Percentiles rank a stretch among this genome's conserved stretches.
These are phyloP conservation scores for Fusarium pseudonygamai DNA, from an alignment of 2,329 filamentous ascomycete species.

Conservation along the genomic window DNA sequence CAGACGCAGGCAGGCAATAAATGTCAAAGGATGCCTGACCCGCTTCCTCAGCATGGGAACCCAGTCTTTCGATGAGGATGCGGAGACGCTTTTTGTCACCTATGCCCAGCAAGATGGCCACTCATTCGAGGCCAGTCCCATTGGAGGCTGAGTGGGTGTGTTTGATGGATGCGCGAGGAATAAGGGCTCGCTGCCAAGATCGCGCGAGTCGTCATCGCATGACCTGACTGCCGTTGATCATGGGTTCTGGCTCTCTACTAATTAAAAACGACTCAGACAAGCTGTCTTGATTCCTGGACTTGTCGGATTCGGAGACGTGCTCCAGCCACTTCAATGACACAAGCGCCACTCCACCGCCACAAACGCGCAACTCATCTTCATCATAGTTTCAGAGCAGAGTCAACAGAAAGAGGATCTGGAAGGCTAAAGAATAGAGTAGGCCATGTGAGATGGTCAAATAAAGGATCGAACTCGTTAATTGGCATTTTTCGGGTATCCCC, in stretches of 20 bases:
- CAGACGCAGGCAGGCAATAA: not conserved
- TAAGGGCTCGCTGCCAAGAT: conserved; percentile 5
- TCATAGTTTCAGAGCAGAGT: not conserved
- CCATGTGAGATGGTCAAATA: not conserved
- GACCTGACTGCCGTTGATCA: conserved; percentile 15
- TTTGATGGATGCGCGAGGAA: not conserved
- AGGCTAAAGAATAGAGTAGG: not conserved
- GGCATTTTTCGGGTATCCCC: not conserved
- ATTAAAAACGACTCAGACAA: not conserved
- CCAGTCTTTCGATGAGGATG: not conserved
- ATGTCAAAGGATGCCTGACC: conserved; percentile 11
- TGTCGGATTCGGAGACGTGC: conserved; percentile 20
- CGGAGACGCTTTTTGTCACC: not conserved
- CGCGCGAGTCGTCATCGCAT: conserved; percentile 22
- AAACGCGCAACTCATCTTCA: conserved; percentile 21
- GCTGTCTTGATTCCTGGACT: not conserved
- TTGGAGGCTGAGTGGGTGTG: conserved; percentile 14
- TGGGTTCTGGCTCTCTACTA: conserved; percentile 7
- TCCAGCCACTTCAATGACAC: conserved; percentile 24
- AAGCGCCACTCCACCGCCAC: conserved; percentile 35
- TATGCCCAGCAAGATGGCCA: conserved; percentile 7
- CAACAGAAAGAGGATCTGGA: not conserved
- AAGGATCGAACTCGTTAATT: not conserved
- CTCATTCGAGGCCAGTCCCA: not conserved
- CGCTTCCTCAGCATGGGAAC: conserved; percentile 11